phyloP scores from a whole-genome alignment of 805 yeast genomes.

The Clavispora vitiphila region DNA sequence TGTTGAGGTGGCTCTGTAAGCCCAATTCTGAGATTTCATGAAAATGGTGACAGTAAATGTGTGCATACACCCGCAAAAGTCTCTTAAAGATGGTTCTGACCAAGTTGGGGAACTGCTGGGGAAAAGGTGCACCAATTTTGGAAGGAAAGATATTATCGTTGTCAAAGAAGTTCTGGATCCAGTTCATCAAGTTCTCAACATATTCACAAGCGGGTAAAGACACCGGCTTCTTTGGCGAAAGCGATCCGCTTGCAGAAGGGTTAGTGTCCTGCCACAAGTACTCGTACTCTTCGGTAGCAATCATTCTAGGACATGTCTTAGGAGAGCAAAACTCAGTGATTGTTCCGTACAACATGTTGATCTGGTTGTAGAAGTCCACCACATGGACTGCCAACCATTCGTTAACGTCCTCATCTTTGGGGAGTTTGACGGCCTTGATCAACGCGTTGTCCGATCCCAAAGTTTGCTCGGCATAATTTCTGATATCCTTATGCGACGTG shows the following conservation, averaged over 20 bases:
- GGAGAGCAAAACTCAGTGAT: conserved; percentile 97
- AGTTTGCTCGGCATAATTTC: conserved; percentile 90
- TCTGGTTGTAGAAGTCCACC: conserved; percentile 95
- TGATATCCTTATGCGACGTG: conserved; percentile 64
- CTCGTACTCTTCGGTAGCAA: conserved; percentile 95
- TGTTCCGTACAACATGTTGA: conserved; percentile 93
- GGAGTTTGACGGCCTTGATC: conserved; percentile 88
- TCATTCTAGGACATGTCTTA: conserved; percentile 91
- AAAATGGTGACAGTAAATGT: conserved; percentile 95
- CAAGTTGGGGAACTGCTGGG: conserved; percentile 71
- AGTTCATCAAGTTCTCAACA: conserved; percentile 86
- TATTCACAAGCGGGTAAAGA: conserved; percentile 93
- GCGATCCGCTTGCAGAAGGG: conserved; percentile 19
- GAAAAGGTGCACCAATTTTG: conserved; percentile 87
- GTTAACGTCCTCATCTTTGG: conserved; percentile 83
- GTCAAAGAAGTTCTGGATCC: conserved; percentile 92
- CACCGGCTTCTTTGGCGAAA: conserved; percentile 59
- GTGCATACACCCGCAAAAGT: conserved; percentile 91
- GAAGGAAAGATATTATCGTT: conserved; percentile 88
- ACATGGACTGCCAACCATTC: conserved; percentile 98
- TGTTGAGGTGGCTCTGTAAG: conserved; percentile 85
- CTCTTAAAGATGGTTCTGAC: conserved; percentile 87
- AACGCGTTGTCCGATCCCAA: conserved; percentile 88
- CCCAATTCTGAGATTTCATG: conserved; percentile 92
- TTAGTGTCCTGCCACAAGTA: conserved; percentile 90